phyloP scores from a whole-genome alignment of 306 rosid genomes.

The Glycine soja region DNA sequence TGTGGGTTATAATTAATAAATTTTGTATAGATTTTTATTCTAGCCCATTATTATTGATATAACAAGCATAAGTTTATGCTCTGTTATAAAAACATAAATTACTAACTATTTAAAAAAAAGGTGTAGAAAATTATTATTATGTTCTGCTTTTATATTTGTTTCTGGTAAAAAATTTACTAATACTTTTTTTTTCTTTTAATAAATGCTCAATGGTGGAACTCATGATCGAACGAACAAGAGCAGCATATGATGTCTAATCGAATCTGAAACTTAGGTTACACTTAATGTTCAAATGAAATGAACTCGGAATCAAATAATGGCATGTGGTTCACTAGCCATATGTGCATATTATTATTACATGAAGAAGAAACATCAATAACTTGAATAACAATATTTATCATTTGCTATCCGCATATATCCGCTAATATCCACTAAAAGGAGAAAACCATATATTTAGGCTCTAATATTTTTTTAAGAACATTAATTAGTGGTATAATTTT shows the following conservation, averaged over 20 bases:
- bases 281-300: slow-evolving; percentile 34
- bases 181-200: neutral
- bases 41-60: neutral
- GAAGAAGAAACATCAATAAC: slow-evolving; percentile 10
- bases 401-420: no score
- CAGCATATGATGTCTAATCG: neutral
- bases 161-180: neutral
- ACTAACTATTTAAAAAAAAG: no score
- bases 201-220: neutral
- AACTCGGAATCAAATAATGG: slow-evolving; percentile 27
- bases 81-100: no score
- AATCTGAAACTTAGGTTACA: slow-evolving; percentile 35
- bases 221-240: neutral
- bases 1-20: no score
- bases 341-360: neutral
- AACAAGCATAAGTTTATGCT: neutral
- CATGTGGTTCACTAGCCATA: slow-evolving; percentile 5
- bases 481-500: no score
- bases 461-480: no score
- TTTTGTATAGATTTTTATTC: neutral
- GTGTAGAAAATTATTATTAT: neutral
- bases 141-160: neutral
- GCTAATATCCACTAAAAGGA: no score
- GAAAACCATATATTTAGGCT: no score
- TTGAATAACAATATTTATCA: neutral